phyloP scores from a whole-genome alignment of 2,329 filamentous ascomycete genomes.

The Colletotrichum sp. region DNA sequence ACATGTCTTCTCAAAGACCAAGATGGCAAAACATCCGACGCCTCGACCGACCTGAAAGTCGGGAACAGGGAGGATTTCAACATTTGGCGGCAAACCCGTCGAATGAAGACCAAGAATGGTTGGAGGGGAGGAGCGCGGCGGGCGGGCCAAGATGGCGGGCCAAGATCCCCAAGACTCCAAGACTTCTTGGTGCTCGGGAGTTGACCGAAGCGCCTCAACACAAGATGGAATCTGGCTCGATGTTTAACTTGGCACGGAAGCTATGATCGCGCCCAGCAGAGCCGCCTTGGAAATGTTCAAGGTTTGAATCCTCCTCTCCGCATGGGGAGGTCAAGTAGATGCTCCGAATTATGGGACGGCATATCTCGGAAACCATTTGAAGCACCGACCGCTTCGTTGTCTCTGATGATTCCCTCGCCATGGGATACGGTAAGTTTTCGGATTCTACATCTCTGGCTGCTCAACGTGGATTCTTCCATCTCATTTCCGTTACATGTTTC shows the following conservation, averaged over 20 bases:
- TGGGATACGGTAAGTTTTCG: too few relatives aligned
- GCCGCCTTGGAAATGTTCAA: not conserved
- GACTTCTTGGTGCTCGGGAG: slow-evolving; percentile 4
- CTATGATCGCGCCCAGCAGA: slow-evolving; percentile 5
- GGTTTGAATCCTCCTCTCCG: not conserved
- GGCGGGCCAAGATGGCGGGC: not conserved
- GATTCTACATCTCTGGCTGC: too few relatives aligned
- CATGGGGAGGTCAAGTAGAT: not conserved
- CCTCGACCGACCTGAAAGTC: not conserved
- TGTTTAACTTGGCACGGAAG: not conserved
- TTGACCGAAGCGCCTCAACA: not conserved
- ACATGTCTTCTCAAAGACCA: not conserved
- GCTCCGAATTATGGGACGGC: not conserved
- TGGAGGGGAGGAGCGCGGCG: not conserved
- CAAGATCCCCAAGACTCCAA: slow-evolving; percentile 8
- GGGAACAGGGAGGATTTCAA: not conserved
- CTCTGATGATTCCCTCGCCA: accelerated
- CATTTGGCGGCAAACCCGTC: not conserved
- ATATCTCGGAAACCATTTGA: not conserved
- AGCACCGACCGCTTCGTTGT: not conserved
- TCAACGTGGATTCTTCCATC: too few relatives aligned
- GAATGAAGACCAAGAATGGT: not conserved
- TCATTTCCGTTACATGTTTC: too few relatives aligned
- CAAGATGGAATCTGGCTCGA: not conserved
- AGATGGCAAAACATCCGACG: not conserved